phyloP scores from a whole-genome alignment of 2,329 filamentous ascomycete genomes.

The Aphanocladium album region DNA sequence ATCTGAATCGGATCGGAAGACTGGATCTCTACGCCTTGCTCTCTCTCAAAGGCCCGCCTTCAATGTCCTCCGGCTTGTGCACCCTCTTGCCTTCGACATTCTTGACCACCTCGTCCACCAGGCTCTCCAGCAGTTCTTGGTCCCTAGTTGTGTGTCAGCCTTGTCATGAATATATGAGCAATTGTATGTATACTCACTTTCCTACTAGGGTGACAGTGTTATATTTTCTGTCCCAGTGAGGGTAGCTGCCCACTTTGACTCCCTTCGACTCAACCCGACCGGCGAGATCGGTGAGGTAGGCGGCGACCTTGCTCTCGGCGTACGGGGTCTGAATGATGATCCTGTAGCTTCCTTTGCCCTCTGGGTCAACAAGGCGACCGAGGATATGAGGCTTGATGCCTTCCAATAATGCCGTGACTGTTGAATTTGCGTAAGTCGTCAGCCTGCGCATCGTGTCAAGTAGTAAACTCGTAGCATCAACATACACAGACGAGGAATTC shows the following conservation, averaged over 20 bases:
- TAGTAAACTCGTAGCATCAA: not conserved
- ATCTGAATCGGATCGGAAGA: not conserved
- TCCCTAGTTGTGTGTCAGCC: conserved; percentile 47
- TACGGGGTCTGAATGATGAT: conserved; percentile 83
- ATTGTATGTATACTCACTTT: conserved; percentile 32
- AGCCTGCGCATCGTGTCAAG: not conserved
- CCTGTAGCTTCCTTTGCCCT: conserved; percentile 73
- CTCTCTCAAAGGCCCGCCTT: conserved; percentile 31
- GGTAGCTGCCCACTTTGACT: conserved; percentile 93
- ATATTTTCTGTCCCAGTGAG: conserved; percentile 77
- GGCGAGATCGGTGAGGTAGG: conserved; percentile 76
- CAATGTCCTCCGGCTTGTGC: conserved; percentile 61
- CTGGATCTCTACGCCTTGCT: conserved; percentile 10
- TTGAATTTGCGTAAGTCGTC: not conserved
- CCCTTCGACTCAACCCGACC: conserved; percentile 66
- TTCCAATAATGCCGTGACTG: conserved; percentile 69
- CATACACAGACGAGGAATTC: conserved; percentile 74
- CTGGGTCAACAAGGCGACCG: conserved; percentile 69
- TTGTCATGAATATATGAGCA: not conserved
- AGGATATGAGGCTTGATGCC: conserved; percentile 67
- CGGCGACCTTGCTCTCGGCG: conserved; percentile 79
- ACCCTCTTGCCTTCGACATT: conserved; percentile 71
- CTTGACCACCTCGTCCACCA: conserved; percentile 72
- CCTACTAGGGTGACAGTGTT: conserved; percentile 90
- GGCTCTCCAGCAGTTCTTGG: conserved; percentile 67